phyloP scores from a whole-genome alignment of 495 filamentous ascomycete genomes.

The Hyaloscypha finlandica region DNA sequence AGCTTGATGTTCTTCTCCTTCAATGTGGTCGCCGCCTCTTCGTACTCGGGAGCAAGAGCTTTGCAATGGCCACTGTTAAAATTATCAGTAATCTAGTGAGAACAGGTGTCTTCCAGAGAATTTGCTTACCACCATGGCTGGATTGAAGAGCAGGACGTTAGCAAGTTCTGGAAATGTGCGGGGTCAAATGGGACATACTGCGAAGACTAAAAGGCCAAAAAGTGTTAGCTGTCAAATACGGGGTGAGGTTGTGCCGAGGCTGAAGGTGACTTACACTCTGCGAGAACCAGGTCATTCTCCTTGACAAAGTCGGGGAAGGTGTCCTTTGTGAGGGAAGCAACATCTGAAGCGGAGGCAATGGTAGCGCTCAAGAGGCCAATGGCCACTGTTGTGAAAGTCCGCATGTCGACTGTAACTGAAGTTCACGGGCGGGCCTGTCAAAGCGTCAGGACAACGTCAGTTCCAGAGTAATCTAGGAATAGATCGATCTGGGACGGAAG shows the following conservation, averaged over 20 bases:
- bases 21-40: conserved; percentile 87
- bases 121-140: conserved; percentile 32
- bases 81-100: conserved; percentile 33
- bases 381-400: conserved; percentile 55
- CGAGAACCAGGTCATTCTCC: conserved; percentile 77
- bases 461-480: neutral
- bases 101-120: conserved; percentile 62
- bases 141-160: conserved; percentile 23
- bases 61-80: conserved; percentile 70
- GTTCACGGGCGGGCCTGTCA: conserved; percentile 12
- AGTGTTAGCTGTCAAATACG: conserved; percentile 23
- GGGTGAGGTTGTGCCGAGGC: conserved; percentile 15
- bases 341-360: conserved; percentile 69
- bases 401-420: conserved; percentile 47
- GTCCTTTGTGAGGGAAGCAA: conserved; percentile 79
- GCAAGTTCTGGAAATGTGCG: conserved; percentile 22
- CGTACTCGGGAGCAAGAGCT: conserved; percentile 80
- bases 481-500: neutral
- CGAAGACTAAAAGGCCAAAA: conserved; percentile 29
- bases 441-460: conserved; percentile 11
- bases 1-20: conserved; percentile 94
- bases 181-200: conserved; percentile 30
- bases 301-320: conserved; percentile 85
- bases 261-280: conserved; percentile 63
- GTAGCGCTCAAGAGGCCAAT: conserved; percentile 63